phyloP scores from a whole-genome alignment of 2,329 filamentous ascomycete genomes.

The Hymenoscyphus infarciens region DNA sequence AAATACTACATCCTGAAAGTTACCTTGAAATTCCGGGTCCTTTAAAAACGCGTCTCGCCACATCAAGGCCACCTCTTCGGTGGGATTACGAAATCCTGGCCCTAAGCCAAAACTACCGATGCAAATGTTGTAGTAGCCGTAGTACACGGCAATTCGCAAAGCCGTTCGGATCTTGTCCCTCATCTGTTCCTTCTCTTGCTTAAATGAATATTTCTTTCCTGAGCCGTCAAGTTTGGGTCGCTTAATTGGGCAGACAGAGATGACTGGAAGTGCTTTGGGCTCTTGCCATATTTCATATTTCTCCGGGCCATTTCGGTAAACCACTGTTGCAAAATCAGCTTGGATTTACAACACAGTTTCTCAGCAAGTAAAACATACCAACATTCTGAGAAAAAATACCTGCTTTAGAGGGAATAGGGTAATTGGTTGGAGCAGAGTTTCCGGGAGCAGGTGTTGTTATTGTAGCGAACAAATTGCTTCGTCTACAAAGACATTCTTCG shows the following conservation, averaged over 20 bases:
- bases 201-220: conserved; percentile 68
- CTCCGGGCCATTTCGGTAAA: conserved; percentile 66
- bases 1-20: conserved; percentile 60
- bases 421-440: conserved; percentile 50
- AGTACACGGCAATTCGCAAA: conserved; percentile 64
- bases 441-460: conserved; percentile 58
- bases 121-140: conserved; percentile 54
- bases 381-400: conserved; percentile 69
- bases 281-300: conserved; percentile 56
- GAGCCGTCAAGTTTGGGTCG: conserved; percentile 69
- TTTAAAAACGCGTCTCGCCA: conserved; percentile 64
- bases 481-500: conserved; percentile 70
- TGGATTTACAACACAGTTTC: neutral
- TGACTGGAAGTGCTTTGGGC: conserved; percentile 61
- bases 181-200: conserved; percentile 67
- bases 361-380: conserved; percentile 41
- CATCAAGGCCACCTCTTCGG: conserved; percentile 60
- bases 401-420: conserved; percentile 67
- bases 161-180: conserved; percentile 69
- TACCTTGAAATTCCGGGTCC: conserved; percentile 58
- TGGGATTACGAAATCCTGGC: conserved; percentile 61
- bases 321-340: conserved; percentile 43
- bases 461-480: conserved; percentile 69
- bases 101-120: conserved; percentile 64
- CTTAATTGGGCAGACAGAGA: conserved; percentile 68